Percentiles rank a stretch among this genome's conserved stretches.
These are phyloP conservation scores for Leishmania tropica DNA, from an alignment of 208 protist genomes.

Conservation along the genomic window DNA sequence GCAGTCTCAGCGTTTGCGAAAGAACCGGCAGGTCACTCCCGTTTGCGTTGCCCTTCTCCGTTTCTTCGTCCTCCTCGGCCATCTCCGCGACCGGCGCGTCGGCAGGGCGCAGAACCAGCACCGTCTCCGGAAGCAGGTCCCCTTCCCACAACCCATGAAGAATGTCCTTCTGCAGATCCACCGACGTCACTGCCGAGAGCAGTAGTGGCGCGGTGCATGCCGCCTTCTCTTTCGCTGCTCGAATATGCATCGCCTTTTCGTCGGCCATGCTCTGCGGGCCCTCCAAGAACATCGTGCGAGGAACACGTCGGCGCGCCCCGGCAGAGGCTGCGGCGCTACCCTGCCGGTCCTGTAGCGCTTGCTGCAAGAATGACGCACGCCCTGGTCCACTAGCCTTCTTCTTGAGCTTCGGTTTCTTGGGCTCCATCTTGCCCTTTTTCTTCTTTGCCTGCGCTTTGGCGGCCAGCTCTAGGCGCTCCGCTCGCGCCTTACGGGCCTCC, in stretches of 20 bases:
- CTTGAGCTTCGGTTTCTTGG: constrained; percentile 37
- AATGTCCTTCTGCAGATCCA: constrained; percentile 4
- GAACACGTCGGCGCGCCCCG: constrained; percentile 4
- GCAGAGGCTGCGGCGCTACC: background rate
- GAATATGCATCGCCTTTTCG: constrained; percentile 39
- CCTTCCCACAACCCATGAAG: constrained; percentile 19
- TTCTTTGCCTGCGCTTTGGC: constrained; percentile 45
- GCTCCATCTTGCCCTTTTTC: constrained; percentile 44
- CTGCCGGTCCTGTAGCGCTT: constrained; percentile 21
- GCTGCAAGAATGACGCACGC: background rate
- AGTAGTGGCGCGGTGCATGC: constrained; percentile 54
- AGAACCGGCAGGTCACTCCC: constrained; percentile 17
- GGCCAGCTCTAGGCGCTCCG: constrained; percentile 68
- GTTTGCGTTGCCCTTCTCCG: background rate
- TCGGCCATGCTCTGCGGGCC: constrained; percentile 28
- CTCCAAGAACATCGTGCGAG: constrained; percentile 23
- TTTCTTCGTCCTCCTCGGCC: constrained; percentile 17
- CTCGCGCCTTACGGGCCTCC: constrained; percentile 50
- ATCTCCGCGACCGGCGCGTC: background rate
- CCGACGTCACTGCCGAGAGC: constrained; percentile 32
- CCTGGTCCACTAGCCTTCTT: constrained; percentile 6
- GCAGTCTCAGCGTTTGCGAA: constrained; percentile 19
- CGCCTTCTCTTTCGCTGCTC: constrained; percentile 31
- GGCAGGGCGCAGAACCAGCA: constrained; percentile 17
- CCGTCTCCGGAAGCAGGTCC: constrained; percentile 27